These are phyloP conservation scores for Hamigera avellanea DNA, from an alignment of 495 filamentous ascomycete genomes.

Conservation along the genomic window DNA sequence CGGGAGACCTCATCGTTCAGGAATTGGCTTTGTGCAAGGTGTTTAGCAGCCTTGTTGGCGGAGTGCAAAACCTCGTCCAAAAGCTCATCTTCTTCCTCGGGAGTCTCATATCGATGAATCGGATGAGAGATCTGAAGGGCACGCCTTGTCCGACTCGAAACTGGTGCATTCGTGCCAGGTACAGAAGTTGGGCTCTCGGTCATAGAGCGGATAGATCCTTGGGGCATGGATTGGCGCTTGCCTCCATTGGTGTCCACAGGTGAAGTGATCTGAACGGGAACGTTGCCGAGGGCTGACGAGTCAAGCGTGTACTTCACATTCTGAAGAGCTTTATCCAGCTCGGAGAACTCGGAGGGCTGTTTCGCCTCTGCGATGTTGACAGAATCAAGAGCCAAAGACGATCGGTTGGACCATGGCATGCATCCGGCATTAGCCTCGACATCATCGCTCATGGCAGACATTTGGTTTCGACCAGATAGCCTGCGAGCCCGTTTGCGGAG, in stretches of 20 bases:
- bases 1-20: slow-evolving; percentile 33
- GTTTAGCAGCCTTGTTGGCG: slow-evolving; percentile 42
- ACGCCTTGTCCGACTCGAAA: slow-evolving; percentile 75
- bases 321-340: slow-evolving; percentile 72
- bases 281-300: slow-evolving; percentile 32
- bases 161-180: slow-evolving; percentile 43
- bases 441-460: slow-evolving; percentile 64
- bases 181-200: slow-evolving; percentile 50
- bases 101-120: slow-evolving; percentile 76
- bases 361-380: slow-evolving; percentile 36
- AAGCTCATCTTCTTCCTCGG: slow-evolving; percentile 93
- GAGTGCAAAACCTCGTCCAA: slow-evolving; percentile 69
- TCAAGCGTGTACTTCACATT: slow-evolving; percentile 56
- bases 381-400: slow-evolving; percentile 72
- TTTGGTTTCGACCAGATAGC: slow-evolving; percentile 81
- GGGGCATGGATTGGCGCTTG: slow-evolving; percentile 66
- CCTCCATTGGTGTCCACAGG: slow-evolving; percentile 39
- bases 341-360: slow-evolving; percentile 37
- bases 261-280: slow-evolving; percentile 34
- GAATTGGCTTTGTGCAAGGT: slow-evolving; percentile 38
- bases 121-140: slow-evolving; percentile 65
- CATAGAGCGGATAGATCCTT: slow-evolving; percentile 49
- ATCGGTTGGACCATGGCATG: slow-evolving; percentile 77
- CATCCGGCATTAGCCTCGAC: slow-evolving; percentile 87
- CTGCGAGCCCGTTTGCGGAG: slow-evolving; percentile 86